Evolutionary conservation across 768 basidiomycete genomes (phyloP).

Genomic region (Tylopilus vinaceipallidus): DNA sequence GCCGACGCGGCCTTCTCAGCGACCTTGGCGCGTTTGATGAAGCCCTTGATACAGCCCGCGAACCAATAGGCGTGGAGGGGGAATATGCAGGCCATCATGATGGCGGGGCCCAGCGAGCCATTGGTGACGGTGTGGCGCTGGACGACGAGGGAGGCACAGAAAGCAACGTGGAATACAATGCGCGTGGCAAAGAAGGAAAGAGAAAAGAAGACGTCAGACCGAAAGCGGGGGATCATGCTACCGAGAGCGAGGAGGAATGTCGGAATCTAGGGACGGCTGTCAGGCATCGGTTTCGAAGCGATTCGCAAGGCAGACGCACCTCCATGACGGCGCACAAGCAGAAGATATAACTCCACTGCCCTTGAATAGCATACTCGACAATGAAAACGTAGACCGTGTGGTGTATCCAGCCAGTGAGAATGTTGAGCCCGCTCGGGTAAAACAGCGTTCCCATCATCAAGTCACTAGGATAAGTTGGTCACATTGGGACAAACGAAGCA

Average conservation of each 20-base stretch:
- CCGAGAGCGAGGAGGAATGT: conserved; percentile 51
- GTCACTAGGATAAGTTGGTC: conserved; percentile 35
- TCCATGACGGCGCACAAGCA: conserved; percentile 48
- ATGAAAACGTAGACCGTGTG: conserved; percentile 43
- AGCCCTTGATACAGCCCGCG: conserved; percentile 46
- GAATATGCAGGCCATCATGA: conserved; percentile 40
- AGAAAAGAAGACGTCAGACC: conserved; percentile 51
- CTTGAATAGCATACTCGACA: conserved; percentile 37
- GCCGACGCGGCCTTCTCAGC: conserved; percentile 1
- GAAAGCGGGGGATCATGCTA: conserved; percentile 41
- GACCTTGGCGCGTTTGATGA: conserved; percentile 34
- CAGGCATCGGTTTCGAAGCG: background rate
- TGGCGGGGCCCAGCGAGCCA: conserved; percentile 39
- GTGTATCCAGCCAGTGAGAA: conserved; percentile 57
- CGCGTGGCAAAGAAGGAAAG: conserved; percentile 50
- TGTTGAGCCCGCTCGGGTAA: conserved; percentile 46
- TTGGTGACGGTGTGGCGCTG: conserved; percentile 30
- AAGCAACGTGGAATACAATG: conserved; percentile 43
- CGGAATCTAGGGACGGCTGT: conserved; percentile 41
- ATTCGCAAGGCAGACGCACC: conserved; percentile 22
- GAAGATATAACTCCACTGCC: conserved; percentile 42
- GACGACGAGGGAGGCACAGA: conserved; percentile 33
- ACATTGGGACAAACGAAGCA: conserved; percentile 9
- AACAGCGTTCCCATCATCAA: conserved; percentile 43
- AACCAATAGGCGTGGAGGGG: conserved; percentile 58